Evolutionary conservation across 352 stramenopile species (phyloP).

Genomic region (Pythium rishiriense): DNA sequence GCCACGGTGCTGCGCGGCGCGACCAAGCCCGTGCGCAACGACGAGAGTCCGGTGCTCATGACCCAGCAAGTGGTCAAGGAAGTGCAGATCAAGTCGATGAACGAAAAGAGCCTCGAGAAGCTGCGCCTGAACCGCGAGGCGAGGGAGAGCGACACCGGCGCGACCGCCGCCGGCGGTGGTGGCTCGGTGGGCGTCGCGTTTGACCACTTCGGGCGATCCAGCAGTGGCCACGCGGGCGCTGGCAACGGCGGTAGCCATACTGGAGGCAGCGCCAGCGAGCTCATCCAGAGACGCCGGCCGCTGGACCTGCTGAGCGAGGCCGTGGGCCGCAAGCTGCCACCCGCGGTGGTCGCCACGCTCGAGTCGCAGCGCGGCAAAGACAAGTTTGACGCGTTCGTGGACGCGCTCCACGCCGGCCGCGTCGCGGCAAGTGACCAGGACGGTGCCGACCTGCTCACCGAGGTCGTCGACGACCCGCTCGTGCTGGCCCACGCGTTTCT

Average conservation of each 20-base stretch:
- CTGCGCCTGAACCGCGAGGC: slow-evolving; percentile 73
- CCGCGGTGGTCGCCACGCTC: slow-evolving; percentile 27
- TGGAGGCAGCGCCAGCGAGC: slow-evolving; percentile 27
- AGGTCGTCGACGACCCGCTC: slow-evolving; percentile 48
- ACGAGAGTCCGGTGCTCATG: slow-evolving; percentile 54
- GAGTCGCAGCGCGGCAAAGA: slow-evolving; percentile 48
- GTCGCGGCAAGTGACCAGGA: slow-evolving; percentile 39
- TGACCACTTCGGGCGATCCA: slow-evolving; percentile 19
- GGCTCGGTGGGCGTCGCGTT: slow-evolving; percentile 33
- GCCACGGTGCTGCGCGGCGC: slow-evolving; percentile 58
- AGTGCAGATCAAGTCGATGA: slow-evolving; percentile 90
- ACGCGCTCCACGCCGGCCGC: slow-evolving; percentile 42
- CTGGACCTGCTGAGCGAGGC: slow-evolving; percentile 68
- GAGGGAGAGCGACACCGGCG: slow-evolving; percentile 43
- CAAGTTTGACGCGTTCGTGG: slow-evolving; percentile 73
- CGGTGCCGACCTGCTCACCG: slow-evolving; percentile 35
- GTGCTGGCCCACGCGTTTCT: slow-evolving; percentile 63
- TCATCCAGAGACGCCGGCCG: slow-evolving; percentile 54
- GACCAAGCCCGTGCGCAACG: slow-evolving; percentile 69
- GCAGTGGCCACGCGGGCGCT: slow-evolving; percentile 13
- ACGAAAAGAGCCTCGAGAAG: slow-evolving; percentile 83
- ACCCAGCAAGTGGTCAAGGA: slow-evolving; percentile 84
- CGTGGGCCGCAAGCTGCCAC: slow-evolving; percentile 39
- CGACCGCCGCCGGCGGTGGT: background rate
- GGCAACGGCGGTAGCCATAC: background rate